A percentile compares a stretch with the other conserved stretches of the same genome.
These are phyloP conservation scores for Chamaenerion angustifolium DNA, from an alignment of 345 rosid species.

Conservation along the genomic window DNA sequence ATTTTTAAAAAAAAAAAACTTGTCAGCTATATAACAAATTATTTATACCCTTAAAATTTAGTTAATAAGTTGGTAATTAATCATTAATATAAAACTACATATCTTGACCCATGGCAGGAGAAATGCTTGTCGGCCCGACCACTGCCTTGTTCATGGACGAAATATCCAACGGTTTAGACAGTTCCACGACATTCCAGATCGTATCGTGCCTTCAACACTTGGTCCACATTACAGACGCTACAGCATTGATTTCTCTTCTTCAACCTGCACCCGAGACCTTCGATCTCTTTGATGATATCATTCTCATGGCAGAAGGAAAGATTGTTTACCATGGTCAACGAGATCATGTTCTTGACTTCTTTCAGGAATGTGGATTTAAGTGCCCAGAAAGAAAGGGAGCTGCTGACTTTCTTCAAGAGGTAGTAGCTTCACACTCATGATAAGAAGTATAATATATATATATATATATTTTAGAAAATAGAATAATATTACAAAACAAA, in stretches of 20 bases:
- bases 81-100: no score
- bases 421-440: no score
- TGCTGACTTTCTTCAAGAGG: conserved; percentile 62
- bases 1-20: no score
- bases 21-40: no score
- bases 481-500: no score
- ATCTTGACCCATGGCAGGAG: conserved; percentile 28
- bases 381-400: conserved; percentile 53
- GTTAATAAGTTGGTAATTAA: no score
- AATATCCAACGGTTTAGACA: conserved; percentile 56
- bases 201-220: conserved; percentile 42
- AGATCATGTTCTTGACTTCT: conserved; percentile 18
- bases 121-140: conserved; percentile 56
- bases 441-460: no score
- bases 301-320: conserved; percentile 50
- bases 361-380: conserved; percentile 44
- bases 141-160: conserved; percentile 64
- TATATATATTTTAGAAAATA: no score
- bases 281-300: conserved; percentile 48
- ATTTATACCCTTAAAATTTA: no score
- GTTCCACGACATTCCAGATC: conserved; percentile 53
- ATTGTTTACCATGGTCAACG: conserved; percentile 51
- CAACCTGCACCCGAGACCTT: conserved; percentile 60
- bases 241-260: conserved; percentile 45
- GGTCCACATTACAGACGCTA: conserved; percentile 46